Evolutionary conservation across 106 monocot species (phyloP).

Genomic region (Acanthochlamys bracteata): DNA sequence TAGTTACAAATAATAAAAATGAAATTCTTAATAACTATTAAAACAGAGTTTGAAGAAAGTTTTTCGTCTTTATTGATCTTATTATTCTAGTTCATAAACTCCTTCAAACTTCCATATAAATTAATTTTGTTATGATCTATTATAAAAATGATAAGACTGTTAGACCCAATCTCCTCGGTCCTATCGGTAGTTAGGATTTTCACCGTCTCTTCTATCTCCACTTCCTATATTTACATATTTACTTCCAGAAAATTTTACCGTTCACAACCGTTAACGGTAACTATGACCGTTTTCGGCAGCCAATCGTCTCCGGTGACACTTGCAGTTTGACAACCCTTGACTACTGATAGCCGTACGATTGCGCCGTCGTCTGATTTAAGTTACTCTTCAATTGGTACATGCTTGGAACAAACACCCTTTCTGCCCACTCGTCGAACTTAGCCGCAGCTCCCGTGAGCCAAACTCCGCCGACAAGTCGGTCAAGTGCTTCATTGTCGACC

Average conservation of each 20-base stretch:
- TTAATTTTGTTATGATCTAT: too few relatives aligned
- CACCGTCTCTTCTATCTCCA: neutral
- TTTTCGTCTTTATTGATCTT: too few relatives aligned
- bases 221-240: constrained; percentile 5
- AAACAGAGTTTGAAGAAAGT: too few relatives aligned
- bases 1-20: too few relatives aligned
- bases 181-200: neutral
- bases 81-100: too few relatives aligned
- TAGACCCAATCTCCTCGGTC: neutral
- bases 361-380: constrained; percentile 7
- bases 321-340: neutral
- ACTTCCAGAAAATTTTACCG: neutral
- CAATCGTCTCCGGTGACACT: neutral
- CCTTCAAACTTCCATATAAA: too few relatives aligned
- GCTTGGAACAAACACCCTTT: constrained; percentile 37
- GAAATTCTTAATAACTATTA: too few relatives aligned
- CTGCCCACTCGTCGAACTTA: constrained; percentile 56
- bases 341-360: constrained; percentile 25
- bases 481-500: constrained; percentile 55
- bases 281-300: constrained; percentile 22
- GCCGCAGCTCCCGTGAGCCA: constrained; percentile 44
- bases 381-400: constrained; percentile 32
- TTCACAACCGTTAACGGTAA: constrained; percentile 11
- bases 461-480: constrained; percentile 44
- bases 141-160: constrained; percentile 4